These are phyloP conservation scores for Pichia insulana DNA, from an alignment of 805 yeast species.

Conservation along the genomic window DNA sequence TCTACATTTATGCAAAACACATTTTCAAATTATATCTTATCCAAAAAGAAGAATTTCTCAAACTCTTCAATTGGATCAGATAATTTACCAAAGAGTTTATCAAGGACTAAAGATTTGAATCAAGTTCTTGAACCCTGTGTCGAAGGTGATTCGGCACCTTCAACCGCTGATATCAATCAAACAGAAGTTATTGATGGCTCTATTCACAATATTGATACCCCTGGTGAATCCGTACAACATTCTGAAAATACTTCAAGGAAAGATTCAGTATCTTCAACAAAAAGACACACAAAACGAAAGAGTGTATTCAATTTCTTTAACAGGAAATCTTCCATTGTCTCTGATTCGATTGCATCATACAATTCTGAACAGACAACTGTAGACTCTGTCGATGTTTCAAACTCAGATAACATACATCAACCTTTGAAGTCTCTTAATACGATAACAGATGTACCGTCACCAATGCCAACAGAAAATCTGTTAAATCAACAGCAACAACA, in stretches of 20 bases:
- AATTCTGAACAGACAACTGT: not conserved
- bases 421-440: no score
- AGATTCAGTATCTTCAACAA: not conserved
- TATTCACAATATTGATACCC: not conserved
- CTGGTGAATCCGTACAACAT: not conserved
- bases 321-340: not conserved
- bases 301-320: not conserved
- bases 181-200: not conserved
- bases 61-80: not conserved
- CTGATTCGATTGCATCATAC: not conserved
- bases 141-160: not conserved
- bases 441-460: not conserved
- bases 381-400: not conserved
- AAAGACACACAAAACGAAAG: not conserved
- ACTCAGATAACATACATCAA: no score
- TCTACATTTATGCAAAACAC: not conserved
- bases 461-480: not conserved
- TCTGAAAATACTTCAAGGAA: not conserved
- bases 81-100: not conserved
- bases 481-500: not conserved
- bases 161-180: not conserved
- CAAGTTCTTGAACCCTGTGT: constrained; percentile 4
- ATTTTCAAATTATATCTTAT: not conserved
- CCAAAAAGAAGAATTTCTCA: constrained; percentile 5
- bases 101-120: constrained; percentile 1